Conservation (phyloP, 345 rosid species). For the Boechera retrofracta region DNA sequence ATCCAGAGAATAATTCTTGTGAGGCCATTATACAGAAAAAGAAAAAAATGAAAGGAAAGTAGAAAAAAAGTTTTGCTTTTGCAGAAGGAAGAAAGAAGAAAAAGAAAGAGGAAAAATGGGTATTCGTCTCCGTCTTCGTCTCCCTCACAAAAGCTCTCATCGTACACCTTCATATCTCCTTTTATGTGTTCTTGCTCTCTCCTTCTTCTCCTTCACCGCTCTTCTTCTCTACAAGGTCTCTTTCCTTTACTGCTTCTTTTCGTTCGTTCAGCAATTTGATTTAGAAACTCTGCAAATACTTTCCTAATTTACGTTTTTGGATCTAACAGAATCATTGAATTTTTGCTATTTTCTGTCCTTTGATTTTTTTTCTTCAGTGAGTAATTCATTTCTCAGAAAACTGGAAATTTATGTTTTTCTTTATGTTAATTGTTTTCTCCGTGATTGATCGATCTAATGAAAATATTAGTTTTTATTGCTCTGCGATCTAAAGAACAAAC, state of each 20-base stretch:
- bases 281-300: background rate
- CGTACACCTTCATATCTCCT: conserved; percentile 63
- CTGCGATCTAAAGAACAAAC: background rate
- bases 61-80: conserved; percentile 8
- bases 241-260: background rate
- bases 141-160: conserved; percentile 46
- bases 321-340: conserved; percentile 5
- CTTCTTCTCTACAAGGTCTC: conserved; percentile 76
- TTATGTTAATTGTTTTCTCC: background rate
- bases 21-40: conserved; percentile 21
- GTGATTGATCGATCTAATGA: conserved; percentile 24
- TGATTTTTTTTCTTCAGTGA: background rate
- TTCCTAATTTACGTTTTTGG: background rate
- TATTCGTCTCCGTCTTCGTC: conserved; percentile 48
- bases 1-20: conserved; percentile 35
- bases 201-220: conserved; percentile 61
- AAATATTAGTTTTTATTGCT: background rate
- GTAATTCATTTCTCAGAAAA: background rate
- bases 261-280: background rate
- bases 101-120: conserved; percentile 15
- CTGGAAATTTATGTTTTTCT: too few relatives aligned
- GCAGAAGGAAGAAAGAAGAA: conserved; percentile 7
- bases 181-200: conserved; percentile 53
- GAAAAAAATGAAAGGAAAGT: background rate
- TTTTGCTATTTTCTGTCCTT: background rate